Base-by-base conservation (phyloP, 257 asterid genomes). In the Dorcoceras hygrometricum region DNA sequence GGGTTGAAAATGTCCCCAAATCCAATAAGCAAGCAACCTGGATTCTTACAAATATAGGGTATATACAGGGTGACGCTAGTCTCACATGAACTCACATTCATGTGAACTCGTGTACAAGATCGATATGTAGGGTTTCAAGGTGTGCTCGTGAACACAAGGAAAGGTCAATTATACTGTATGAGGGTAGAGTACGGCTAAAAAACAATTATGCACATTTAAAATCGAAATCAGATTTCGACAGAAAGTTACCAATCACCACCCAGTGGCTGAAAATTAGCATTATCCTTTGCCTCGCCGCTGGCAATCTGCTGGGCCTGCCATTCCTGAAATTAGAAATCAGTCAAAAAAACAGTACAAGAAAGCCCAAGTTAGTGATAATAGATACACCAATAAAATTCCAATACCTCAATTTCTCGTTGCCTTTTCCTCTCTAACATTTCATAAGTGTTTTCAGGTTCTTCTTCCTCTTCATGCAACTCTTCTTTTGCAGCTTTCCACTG, bases 401-500 rank as follows among this genome's bases (percentile, higher is more conserved):
- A 72, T 62, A 93, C 99, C 99, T 94, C 96, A 70, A 94, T 94
- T 80, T 88, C 95, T 28, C 93, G 88, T 62, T 76, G 87, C 9
- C 93, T 82, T 77, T 88, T 94, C 85, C 68, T 85, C 86, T 94
- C 99, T 55, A 94, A 71, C 73, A 73, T 77, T 76, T 88, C 96
- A 64, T 74, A 76, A 16, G 95, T 84, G 76, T 80, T 87, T 78
- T 83, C 83, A 58, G 95, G 90, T 80, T 88, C 99, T 68, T 86
- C 95, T 26, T 86, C 95, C 66, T 81, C 97, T 68, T 79, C 96
- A 22, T 88, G 87, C 80, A 94, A 68, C 83, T 94, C 99, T 81
- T 88, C 99, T 74, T 94, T 94, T 50, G 95, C 97, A 72, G 99
- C 99, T 74, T 94, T 94, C 99, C 99, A 94, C 99, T 94, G 73